phyloP scores from a whole-genome alignment of 441 rosid species.

The Hura crepitans region DNA sequence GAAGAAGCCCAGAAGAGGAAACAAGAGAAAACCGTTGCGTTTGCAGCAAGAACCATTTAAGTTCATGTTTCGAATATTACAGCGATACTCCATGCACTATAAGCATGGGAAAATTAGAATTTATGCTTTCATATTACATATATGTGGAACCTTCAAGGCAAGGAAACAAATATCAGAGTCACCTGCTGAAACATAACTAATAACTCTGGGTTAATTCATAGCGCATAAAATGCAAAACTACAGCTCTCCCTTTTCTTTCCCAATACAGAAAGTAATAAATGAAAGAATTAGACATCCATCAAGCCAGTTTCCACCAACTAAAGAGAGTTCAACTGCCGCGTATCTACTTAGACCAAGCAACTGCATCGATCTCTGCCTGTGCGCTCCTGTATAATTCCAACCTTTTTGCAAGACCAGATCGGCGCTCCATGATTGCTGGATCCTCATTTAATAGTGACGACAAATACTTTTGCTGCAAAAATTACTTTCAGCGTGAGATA shows the following conservation, averaged over 20 bases:
- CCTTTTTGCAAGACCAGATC: conserved; percentile 70
- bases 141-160: conserved; percentile 7
- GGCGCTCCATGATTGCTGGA: conserved; percentile 92
- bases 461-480: conserved; percentile 66
- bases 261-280: conserved; percentile 20
- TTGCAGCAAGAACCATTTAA: too few relatives aligned
- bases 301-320: conserved; percentile 13
- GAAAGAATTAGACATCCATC: conserved; percentile 30
- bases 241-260: conserved; percentile 6
- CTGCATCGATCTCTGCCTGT: conserved; percentile 80
- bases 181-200: neutral
- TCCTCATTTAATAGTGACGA: conserved; percentile 86
- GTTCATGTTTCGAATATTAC: neutral
- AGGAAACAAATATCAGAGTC: conserved; percentile 5
- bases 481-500: conserved; percentile 10
- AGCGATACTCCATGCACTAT: neutral
- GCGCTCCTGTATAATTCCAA: conserved; percentile 84
- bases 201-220: conserved; percentile 1
- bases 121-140: conserved; percentile 1
- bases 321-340: neutral
- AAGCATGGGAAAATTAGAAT: conserved; percentile 11
- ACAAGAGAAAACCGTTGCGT: too few relatives aligned
- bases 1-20: too few relatives aligned
- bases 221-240: conserved; percentile 9
- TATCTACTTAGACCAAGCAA: conserved; percentile 86